Evolutionary conservation across 768 basidiomycete genomes (phyloP), one percentile per base, ranked within the genome.

Genomic region (Tylopilus rubrobrunneus): DNA sequence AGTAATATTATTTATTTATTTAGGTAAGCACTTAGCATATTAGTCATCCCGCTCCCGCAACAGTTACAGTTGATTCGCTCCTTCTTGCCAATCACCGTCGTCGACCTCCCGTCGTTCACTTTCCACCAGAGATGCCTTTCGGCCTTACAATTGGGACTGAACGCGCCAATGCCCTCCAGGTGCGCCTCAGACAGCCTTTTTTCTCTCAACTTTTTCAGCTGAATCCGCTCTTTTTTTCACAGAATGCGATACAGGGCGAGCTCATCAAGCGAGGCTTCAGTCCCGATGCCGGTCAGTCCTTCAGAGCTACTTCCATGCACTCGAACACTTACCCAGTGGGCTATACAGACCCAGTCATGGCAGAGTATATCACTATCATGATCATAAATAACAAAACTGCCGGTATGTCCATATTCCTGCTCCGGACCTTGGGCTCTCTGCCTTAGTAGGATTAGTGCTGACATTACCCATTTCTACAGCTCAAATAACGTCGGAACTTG

Each of bases 291-390:
- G 89, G 89, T 89, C 58, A 75, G 65, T 66, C 54, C 53, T 58
- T 48, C 49, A 48, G 40, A 49, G 19, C 43, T 43, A 39, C 34
- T 43, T 40, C 21, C 17, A n/a, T 59, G 19, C 34, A 44, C 44
- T 52, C 49, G 14, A 60, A 45, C 42, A 47, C 54, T 68, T 27
- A 64, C 44, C 25, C 7, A 4, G 11, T 25, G 29, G 2, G 9
- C 27, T 49, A 45, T 53, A 5, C 61, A 90, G 91, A 94, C 71
- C 83, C 84, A 14, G 89, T 92, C 61, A 92, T 94, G 90, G 90
- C 92, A 3, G 92, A 95, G 70, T 95, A 92, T 64, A 92, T 94
- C 53, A 92, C 89, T 19, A 95, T 95, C 55, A 93, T 95, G 92
- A 81, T 95, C 45, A 92, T 93, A 59, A 95, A 95, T 67, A 89